Evolutionary conservation across 1,284 basidiomycete genomes (phyloP).

Genomic region (Trametes polyzona): DNA sequence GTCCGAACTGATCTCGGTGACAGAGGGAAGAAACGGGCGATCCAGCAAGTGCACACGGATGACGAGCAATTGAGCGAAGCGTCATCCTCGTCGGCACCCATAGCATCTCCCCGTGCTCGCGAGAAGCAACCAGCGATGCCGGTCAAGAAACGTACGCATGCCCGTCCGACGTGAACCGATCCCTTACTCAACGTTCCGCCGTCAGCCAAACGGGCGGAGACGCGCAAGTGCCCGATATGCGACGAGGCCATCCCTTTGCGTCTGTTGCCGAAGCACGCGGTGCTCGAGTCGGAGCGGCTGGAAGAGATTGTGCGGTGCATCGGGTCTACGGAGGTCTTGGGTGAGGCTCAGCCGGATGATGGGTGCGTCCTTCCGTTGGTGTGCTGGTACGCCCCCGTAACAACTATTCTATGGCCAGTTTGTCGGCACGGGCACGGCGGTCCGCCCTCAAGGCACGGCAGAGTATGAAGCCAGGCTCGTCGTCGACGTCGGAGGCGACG

Average conservation of each 20-base stretch:
- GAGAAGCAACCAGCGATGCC: constrained; percentile 25
- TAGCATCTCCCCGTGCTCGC: constrained; percentile 10
- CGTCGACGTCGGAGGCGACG: constrained; percentile 37
- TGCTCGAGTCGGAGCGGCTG: constrained; percentile 67
- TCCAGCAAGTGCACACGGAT: constrained; percentile 16
- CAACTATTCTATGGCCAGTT: constrained; percentile 4
- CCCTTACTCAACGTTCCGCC: neutral
- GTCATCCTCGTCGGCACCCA: constrained; percentile 6
- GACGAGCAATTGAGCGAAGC: constrained; percentile 17
- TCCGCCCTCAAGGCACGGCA: constrained; percentile 70
- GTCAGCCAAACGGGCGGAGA: constrained; percentile 73
- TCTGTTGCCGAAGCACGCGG: constrained; percentile 61
- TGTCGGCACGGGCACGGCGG: constrained; percentile 45
- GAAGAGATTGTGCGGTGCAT: constrained; percentile 65
- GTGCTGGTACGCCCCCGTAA: neutral
- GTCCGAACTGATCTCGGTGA: constrained; percentile 9
- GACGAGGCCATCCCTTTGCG: constrained; percentile 70
- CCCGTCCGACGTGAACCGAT: neutral
- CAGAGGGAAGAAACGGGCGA: constrained; percentile 31
- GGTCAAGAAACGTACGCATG: constrained; percentile 35
- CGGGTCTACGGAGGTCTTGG: constrained; percentile 52
- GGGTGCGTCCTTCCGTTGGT: constrained; percentile 42
- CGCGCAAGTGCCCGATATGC: constrained; percentile 72
- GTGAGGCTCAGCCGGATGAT: constrained; percentile 48
- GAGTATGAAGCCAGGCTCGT: constrained; percentile 42